phyloP scores from a whole-genome alignment of 2,329 filamentous ascomycete species.

The Achaetomium macrosporum region DNA sequence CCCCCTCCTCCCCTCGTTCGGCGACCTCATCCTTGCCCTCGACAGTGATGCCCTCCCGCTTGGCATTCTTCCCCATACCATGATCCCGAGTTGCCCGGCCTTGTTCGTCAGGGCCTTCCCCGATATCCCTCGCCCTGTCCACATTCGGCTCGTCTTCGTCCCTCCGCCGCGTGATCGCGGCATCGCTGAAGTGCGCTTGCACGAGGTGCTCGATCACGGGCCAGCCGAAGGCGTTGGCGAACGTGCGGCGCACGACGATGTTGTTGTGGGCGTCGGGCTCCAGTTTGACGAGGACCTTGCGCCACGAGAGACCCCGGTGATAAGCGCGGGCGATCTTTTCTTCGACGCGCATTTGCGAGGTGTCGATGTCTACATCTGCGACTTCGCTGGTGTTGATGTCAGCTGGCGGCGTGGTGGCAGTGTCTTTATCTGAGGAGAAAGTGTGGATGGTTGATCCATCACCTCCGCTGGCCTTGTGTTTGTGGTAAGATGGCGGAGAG shows the following conservation, averaged over 20 bases:
- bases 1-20: slow-evolving; percentile 37
- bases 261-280: slow-evolving; percentile 99
- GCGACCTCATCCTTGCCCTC: slow-evolving; percentile 10
- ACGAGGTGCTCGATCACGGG: slow-evolving; percentile 92
- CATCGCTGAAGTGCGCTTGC: slow-evolving; percentile 87
- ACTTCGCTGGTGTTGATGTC: not conserved
- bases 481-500: slow-evolving; percentile 5
- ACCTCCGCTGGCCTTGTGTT: not conserved
- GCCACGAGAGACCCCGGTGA: slow-evolving; percentile 86
- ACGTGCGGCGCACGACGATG: slow-evolving; percentile 92
- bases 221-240: slow-evolving; percentile 96
- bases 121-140: slow-evolving; percentile 62
- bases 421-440: slow-evolving; percentile 23
- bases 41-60: slow-evolving; percentile 1
- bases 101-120: slow-evolving; percentile 51
- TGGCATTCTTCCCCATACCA: slow-evolving; percentile 31
- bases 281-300: slow-evolving; percentile 90
- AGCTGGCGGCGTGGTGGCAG: slow-evolving; percentile 25
- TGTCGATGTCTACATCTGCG: slow-evolving; percentile 38
- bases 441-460: slow-evolving; percentile 7
- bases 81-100: slow-evolving; percentile 56
- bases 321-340: slow-evolving; percentile 97
- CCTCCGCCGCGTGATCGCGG: slow-evolving; percentile 55
- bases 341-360: slow-evolving; percentile 77
- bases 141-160: slow-evolving; percentile 61